Percentiles rank a stretch among this genome's conserved stretches.
phyloP scores from a whole-genome alignment of 352 stramenopile genomes.

The Phytophthora agathidicida region DNA sequence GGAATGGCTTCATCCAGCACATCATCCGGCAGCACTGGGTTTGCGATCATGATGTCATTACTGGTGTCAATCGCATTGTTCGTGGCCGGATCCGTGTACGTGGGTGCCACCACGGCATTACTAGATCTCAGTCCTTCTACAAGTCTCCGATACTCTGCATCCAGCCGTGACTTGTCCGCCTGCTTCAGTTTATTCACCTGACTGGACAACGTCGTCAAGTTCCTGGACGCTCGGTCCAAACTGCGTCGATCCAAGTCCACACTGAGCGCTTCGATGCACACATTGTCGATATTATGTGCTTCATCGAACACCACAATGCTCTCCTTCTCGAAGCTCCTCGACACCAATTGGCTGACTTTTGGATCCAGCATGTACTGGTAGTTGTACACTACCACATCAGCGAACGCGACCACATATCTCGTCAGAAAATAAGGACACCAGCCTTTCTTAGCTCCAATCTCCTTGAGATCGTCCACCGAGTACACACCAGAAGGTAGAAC shows the following conservation, averaged over 20 bases:
- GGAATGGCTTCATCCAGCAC: constrained; percentile 97
- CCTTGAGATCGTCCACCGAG: constrained; percentile 96
- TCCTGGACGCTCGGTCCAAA: constrained; percentile 93
- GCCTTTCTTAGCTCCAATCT: constrained; percentile 87
- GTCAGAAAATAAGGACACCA: constrained; percentile 99
- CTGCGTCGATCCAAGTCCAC: constrained; percentile 94
- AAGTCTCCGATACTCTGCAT: constrained; percentile 95
- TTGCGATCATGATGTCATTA: constrained; percentile 75
- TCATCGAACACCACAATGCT: constrained; percentile 98
- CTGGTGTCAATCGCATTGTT: constrained; percentile 53
- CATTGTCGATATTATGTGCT: constrained; percentile 99
- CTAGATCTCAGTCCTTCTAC: constrained; percentile 96
- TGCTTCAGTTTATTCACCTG: constrained; percentile 91
- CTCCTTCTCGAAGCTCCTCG: constrained; percentile 94
- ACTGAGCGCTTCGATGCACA: constrained; percentile 98
- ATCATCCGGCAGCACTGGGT: constrained; percentile 90
- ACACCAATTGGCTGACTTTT: constrained; percentile 93
- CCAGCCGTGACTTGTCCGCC: constrained; percentile 90
- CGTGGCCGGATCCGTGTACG: constrained; percentile 50
- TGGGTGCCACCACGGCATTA: constrained; percentile 66
- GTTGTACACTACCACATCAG: constrained; percentile 99
- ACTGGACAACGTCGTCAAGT: constrained; percentile 79
- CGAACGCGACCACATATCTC: constrained; percentile 96
- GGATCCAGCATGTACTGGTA: constrained; percentile 99
- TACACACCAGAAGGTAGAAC: constrained; percentile 95